Base-by-base conservation (phyloP, 139 green algal species). In the Chlorella vulgaris region DNA sequence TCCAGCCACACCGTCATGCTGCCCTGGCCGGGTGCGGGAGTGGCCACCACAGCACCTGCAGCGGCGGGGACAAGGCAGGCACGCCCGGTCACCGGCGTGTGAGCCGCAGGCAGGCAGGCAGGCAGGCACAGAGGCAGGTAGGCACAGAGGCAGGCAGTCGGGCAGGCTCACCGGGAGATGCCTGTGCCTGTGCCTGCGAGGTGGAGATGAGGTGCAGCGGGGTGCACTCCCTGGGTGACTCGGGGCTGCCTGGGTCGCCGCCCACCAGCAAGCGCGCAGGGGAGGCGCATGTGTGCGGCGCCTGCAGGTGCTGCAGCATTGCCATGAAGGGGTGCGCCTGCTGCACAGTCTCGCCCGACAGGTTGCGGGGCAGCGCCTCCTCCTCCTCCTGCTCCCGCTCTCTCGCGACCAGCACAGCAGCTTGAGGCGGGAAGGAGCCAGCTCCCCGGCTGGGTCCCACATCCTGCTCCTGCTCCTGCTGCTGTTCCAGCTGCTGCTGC, bases 141-240 rank as follows among this genome's bases (percentile, higher is more conserved):
- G 40, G 6, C 42, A 74, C 69, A 76, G 2, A 35, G 10, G 47
- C 47, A 55, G 15, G 47, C 47, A 55, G 47, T 15, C 10, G 13
- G 47, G 47, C 13, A 55, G 47, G 47, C 70, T 15, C 73, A 79
- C 73, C 53, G 22, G 55, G 55, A 36, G 35, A 21, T 19, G 51
- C 29, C 2, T 51, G 15, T 0, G 61, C 26, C 19, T 33, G 22
- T 4, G 21, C 63, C n/a, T 77, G 40, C 35, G 68, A 74, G 22
- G 78, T 69, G 29, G 76, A 80, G 58, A 87, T 81, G 36, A 87
- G 76, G 70, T 74, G 68, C 83, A 88, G 33, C 2, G 83, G 83
- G 3, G 78, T 88, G 69, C 42, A 73, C 19, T 85, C 19, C 38
- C 63, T 43, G 7, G 83, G 83, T n/a, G 83, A 88, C 42, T 82